Evolutionary conservation across 805 yeast genomes (phyloP), one percentile per base, ranked within the genome.

Genomic region (Nakazawaea anatomiae): DNA sequence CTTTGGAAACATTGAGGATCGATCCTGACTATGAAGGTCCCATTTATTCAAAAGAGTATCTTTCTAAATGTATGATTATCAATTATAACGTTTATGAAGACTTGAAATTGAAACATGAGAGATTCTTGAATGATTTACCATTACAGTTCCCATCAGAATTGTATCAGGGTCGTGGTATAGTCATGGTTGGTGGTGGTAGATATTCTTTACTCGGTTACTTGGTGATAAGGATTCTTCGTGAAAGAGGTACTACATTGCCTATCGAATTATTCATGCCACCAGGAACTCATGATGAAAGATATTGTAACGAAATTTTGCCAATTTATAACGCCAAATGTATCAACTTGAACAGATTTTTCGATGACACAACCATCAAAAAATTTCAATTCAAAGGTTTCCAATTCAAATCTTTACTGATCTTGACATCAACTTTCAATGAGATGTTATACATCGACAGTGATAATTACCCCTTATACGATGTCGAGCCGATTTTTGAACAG

Each of bases 121-220:
- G 56, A 12, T 66, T 67, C 6, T 63, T 65, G 40, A 53, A 46
- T 11, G 60, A 60, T 30, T 55, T 68, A 38, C 70, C 71, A 9
- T 49, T 57, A 28, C 47, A 55, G 11, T 51, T 48, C 9, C 69
- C 70, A 4, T 46, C 54, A 12, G 27, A 51, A 5, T 64, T 75
- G 12, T 78, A 75, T 59, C n/a, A 48, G 8, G 57, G 67, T 3
- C 67, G 69, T 46, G 75, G 79, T 2, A 71, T 74, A 34, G 82
- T 78, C 10, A 60, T 77, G 39, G 77, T 79, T 43, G 84, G 84
- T 6, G 79, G 83, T n/a, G 77, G 75, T 1, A 59, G 71, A 54
- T 79, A 69, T 57, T 67, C 74, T 41, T 77, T 83, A 83, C 65
- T 79, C 44, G 67, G 80, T 3, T 69, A 72, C 53, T 59, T 79